Evolutionary conservation across 768 basidiomycete genomes (phyloP).

Genomic region (Suillus variegatus): DNA sequence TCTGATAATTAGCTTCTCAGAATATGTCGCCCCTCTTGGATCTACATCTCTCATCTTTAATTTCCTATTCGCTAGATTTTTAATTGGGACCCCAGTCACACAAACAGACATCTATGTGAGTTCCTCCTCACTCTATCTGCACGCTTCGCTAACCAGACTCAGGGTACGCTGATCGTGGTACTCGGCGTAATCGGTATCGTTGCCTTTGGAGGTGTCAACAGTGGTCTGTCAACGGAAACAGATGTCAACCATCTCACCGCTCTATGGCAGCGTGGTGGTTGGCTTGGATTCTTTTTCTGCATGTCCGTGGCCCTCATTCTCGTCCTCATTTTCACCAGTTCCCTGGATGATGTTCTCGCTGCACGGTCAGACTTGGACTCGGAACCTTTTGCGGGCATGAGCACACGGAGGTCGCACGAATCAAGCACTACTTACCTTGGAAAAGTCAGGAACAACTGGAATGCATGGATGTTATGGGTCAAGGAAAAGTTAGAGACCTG

Average conservation of each 20-base stretch:
- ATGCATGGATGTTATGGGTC: conserved; percentile 49
- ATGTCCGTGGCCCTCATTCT: conserved; percentile 69
- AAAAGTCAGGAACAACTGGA: conserved; percentile 43
- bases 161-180: conserved; percentile 85
- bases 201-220: conserved; percentile 82
- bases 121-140: conserved; percentile 9
- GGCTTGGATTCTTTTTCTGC: conserved; percentile 89
- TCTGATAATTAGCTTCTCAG: conserved; percentile 36
- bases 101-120: conserved; percentile 79
- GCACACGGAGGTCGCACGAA: conserved; percentile 24
- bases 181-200: conserved; percentile 87
- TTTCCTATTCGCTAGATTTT: conserved; percentile 89
- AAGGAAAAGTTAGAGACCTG: conserved; percentile 68
- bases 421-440: conserved; percentile 30
- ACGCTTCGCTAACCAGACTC: conserved; percentile 5
- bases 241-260: conserved; percentile 73
- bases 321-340: conserved; percentile 66
- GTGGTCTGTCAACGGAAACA: conserved; percentile 73
- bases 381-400: conserved; percentile 49
- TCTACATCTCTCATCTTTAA: conserved; percentile 95
- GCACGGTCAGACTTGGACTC: conserved; percentile 71
- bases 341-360: conserved; percentile 73
- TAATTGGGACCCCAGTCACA: conserved; percentile 85
- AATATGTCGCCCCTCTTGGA: conserved; percentile 96
- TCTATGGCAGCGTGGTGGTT: conserved; percentile 84